Conservation (phyloP, 2,329 filamentous ascomycete species). For the Aureobasidium namibiae region DNA sequence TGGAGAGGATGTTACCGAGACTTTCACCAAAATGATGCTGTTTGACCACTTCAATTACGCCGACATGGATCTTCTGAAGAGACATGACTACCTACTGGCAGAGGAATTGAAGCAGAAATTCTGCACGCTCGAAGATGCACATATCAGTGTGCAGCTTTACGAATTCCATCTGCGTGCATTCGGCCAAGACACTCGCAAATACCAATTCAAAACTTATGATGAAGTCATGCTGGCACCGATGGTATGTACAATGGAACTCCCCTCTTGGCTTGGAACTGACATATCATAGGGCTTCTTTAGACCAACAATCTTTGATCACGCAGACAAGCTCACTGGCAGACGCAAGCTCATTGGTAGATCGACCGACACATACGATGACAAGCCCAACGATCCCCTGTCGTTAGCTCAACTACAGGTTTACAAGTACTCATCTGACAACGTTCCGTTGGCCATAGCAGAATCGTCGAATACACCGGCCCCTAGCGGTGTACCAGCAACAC, state of each 20-base stretch:
- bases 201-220: slow-evolving; percentile 94
- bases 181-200: slow-evolving; percentile 84
- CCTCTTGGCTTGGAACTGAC: not conserved
- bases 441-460: slow-evolving; percentile 27
- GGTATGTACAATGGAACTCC: slow-evolving; percentile 32
- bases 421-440: slow-evolving; percentile 39
- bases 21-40: slow-evolving; percentile 96
- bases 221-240: slow-evolving; percentile 90
- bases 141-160: slow-evolving; percentile 79
- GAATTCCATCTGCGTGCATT: slow-evolving; percentile 86
- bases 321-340: slow-evolving; percentile 67
- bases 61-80: slow-evolving; percentile 81
- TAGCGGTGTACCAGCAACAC: slow-evolving; percentile 16
- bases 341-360: slow-evolving; percentile 78
- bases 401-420: slow-evolving; percentile 67
- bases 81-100: slow-evolving; percentile 87
- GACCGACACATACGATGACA: slow-evolving; percentile 86
- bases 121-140: slow-evolving; percentile 82
- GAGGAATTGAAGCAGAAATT: slow-evolving; percentile 93
- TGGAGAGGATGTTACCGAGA: slow-evolving; percentile 84
- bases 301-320: slow-evolving; percentile 77
- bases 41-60: slow-evolving; percentile 92
- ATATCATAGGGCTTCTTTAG: slow-evolving; percentile 66
- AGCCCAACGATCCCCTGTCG: slow-evolving; percentile 84
- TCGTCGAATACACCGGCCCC: slow-evolving; percentile 47